Evolutionary conservation across 148 eudicot genomes (phyloP), one percentile per base, ranked within the genome.

Genomic region (Amaranthus palmeri): DNA sequence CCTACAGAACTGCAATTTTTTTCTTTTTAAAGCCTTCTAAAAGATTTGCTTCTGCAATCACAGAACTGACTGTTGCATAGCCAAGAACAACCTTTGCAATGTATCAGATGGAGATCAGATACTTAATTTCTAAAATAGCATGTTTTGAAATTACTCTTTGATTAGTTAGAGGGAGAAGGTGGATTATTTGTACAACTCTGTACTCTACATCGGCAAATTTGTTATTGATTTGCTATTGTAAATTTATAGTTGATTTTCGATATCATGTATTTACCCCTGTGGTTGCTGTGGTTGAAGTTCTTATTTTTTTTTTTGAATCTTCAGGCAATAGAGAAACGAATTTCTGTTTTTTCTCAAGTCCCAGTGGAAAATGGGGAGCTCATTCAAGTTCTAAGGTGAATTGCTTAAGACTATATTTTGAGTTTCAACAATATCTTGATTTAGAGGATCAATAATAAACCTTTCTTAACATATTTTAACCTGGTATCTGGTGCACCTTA

Each of bases 301-400:
- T 70, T 7, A 70, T 65, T 7, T 60, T 49, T 65, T 68, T 12
- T n/a, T 65, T 60, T 67, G 65, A 47, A 64, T 76, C 60, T 70
- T 62, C 81, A 93, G 98, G 92, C 90, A 65, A 93, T 93, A 75
- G 98, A 93, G 82, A 89, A 91, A 74, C 87, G 97, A 67, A 93
- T 93, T 61, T 89, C 98, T 80, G 91, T 91, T 25, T 91, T 85
- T 81, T 86, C 98, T 74, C 98, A 93, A 84, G 76, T 93, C 68
- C 98, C 97, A 75, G 77, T 83, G 44, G 97, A 91, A 74, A 93
- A 93, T 80, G 97, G 98, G 72, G 98, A 93, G 90, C 95, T 88
- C 72, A 87, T 93, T 80, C 98, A 93, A 83, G 91, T 93, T 69
- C 76, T 93, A 52, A 83, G 97, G 98, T 93, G 75, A 67, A 83